Base-by-base conservation (phyloP, 495 filamentous ascomycete species). In the Venustampulla echinocandica region DNA sequence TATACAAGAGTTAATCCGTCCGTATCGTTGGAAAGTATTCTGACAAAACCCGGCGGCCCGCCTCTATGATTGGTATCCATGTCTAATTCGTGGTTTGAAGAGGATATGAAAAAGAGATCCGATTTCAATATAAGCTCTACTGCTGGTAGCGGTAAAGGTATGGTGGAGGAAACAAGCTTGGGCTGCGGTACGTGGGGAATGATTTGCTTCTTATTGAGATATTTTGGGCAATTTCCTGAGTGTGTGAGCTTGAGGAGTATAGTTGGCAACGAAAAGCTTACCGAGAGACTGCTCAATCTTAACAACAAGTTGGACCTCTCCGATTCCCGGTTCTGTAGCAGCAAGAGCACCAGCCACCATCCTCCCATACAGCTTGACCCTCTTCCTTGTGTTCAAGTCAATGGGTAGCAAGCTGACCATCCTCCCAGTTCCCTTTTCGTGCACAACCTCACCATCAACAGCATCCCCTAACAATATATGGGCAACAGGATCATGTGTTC, bases 11-110 rank as follows among this genome's bases (percentile, higher is more conserved):
- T 71, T 3, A 67, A 60, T 0, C 69, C 74, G 3, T 48, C 55
- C 2, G 63, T 47, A 15, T 63, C 58, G 57, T 84, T 84, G 20
- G 66, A 68, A 0, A 80, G 44, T 19, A 89, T 65, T 19, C 85
- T 72, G 6, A 87, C 65, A 61, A 90, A 89, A 2, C 87, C 87
- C 18, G 71, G 68, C 4, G 82, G 71, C 0, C 87, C 86, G 28
- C 87, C 86, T 19, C 87, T 76, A 50, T 84, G 78, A 57, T 92
- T 92, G n/a, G 81, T 84, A 59, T 90, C 86, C 87, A 94, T 90
- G 52, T 77, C 80, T 17, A 60, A 56, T 10, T 57, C 57, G n/a
- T 73, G 70, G 50, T 82, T 68, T 10, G 71, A 74, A 27, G 76
- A 80, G 20, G 82, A 81, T 14, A 92, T 65, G 60, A 94, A 92